phyloP scores from a whole-genome alignment of 768 basidiomycete genomes.

The Ramaria sp. region DNA sequence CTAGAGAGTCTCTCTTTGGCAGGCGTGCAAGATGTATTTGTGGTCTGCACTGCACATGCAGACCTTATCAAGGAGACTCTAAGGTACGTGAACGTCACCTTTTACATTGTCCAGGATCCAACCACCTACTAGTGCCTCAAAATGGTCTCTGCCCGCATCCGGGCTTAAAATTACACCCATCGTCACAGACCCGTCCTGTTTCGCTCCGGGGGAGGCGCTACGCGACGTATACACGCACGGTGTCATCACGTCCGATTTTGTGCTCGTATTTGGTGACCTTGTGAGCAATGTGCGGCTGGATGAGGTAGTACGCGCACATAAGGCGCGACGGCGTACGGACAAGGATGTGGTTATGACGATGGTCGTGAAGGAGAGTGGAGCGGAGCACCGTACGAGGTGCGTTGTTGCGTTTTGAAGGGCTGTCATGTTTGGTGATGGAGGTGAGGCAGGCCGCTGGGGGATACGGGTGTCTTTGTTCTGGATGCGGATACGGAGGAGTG shows the following conservation, averaged over 20 bases:
- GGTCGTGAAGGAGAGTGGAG: slow-evolving; percentile 68
- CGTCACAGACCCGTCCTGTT: slow-evolving; percentile 75
- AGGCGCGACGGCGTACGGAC: slow-evolving; percentile 73
- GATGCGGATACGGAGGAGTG: slow-evolving; percentile 70
- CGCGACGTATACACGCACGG: slow-evolving; percentile 90
- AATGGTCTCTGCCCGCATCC: slow-evolving; percentile 73
- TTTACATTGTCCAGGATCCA: slow-evolving; percentile 6
- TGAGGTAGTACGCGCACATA: slow-evolving; percentile 81
- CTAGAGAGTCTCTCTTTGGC: slow-evolving; percentile 91
- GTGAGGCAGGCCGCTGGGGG: slow-evolving; percentile 47
- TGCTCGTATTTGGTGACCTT: slow-evolving; percentile 84
- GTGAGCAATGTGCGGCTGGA: slow-evolving; percentile 90
- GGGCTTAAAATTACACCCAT: slow-evolving; percentile 79
- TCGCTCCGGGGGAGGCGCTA: slow-evolving; percentile 85
- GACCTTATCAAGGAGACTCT: slow-evolving; percentile 79
- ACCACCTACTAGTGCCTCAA: slow-evolving; percentile 46
- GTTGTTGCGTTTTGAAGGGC: slow-evolving; percentile 15
- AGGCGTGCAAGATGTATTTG: slow-evolving; percentile 92
- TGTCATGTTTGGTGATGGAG: neutral
- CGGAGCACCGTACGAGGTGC: slow-evolving; percentile 62
- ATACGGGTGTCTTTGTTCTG: slow-evolving; percentile 69
- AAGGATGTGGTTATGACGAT: slow-evolving; percentile 97
- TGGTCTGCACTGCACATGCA: slow-evolving; percentile 87
- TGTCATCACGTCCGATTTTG: slow-evolving; percentile 82
- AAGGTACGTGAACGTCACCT: slow-evolving; percentile 37